Evolutionary conservation across 2,329 filamentous ascomycete genomes (phyloP), one percentile per base, ranked within the genome.

Genomic region (Colletotrichum chlorophyti): DNA sequence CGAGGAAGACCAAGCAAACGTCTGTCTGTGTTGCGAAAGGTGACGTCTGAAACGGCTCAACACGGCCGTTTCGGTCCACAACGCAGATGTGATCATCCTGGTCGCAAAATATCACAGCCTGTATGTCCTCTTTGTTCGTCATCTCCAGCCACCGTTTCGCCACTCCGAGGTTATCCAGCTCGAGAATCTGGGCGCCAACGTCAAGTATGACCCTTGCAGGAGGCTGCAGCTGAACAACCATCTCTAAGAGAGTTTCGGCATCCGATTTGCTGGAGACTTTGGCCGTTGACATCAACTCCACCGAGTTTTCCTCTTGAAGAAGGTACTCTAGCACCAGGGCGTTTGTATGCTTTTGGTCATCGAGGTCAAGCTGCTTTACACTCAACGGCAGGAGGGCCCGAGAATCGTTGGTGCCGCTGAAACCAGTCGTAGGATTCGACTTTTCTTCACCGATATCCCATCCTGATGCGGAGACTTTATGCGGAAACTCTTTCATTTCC

Each of bases 391-490:
- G 73, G 0, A 87, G 65, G n/a, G 78, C 73, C 10, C 78, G 70
- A 0, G 82, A 84, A 62, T 91, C 88, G 21, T 86, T 88, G 0
- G 89, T 92, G 0, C 89, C 88, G 52, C 86, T 90, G 65, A 92
- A 92, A 0, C 89, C 89, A 0, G 84, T 87, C 0, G 80, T 86
- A 0, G 79, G 76, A 17, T 83, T 72, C 0, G 15, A 6, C 52
- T 80, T 86, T 5, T 43, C 43, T 32, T 73, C 67, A 1, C 74
- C 84, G 15, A 91, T 72, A 59, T 91, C 87, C 88, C 88, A 91
- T 0, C 86, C 88, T 0, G 87, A 91, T 0, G 85, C 79, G 0
- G 83, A 85, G 0, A 91, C 70, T 59, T 90, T 91, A 8, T 77
- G 53, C 0, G 82, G 80, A 43, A 90, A 91, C 57, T 90, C 83